Base-by-base conservation (phyloP, 2,329 filamentous ascomycete species). In the Bipolaris victoriae region DNA sequence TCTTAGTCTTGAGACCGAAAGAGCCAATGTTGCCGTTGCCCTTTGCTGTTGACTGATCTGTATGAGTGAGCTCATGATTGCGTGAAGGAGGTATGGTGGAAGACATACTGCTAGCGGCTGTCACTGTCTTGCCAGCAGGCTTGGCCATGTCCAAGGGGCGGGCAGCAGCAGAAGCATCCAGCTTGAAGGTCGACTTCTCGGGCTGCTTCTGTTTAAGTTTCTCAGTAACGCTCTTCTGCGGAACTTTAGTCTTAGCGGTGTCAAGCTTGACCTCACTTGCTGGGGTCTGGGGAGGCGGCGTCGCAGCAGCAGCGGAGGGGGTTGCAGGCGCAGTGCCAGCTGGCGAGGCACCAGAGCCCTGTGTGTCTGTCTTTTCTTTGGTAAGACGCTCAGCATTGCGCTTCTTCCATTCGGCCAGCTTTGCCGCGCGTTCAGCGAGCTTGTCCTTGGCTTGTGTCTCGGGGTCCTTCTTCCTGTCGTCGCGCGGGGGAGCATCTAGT, bases 211-310 rank as follows among this genome's bases (percentile, higher is more conserved):
- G 83, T 40, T 87, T 84, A 18, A 89, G 84, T 74, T 91, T 95
- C 76, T 94, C 96, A 39, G 86, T 89, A 65, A 95, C 92, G 18
- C 87, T 89, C 76, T 96, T 96, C 5, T 91, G 90, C 67, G 96
- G 90, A 68, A 95, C 94, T 75, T 95, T 96, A 67, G 90, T 89
- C 60, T 87, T 83, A 70, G 81, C 76, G 9, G 86, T 81, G 9
- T 87, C 83, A 31, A 85, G 78, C 35, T 69, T 58, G 49, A 37
- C 18, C 49, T 65, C 63, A 31, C 64, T 51, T 6, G 65, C 57
- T 26, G 71, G 61, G 5, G 67, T 61, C 13, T 63, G 64, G 10
- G 67, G 64, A 11, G 67, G 51, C 26, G 51, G 46, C 55, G 52
- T 79, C 39, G 49, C 85, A 51, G 53, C 59, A 31, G 58, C 50